Percentiles rank a stretch among this genome's conserved stretches.
Evolutionary conservation across 176 grass and related monocot genomes (phyloP).

Genomic region (Oryza coarctata): DNA sequence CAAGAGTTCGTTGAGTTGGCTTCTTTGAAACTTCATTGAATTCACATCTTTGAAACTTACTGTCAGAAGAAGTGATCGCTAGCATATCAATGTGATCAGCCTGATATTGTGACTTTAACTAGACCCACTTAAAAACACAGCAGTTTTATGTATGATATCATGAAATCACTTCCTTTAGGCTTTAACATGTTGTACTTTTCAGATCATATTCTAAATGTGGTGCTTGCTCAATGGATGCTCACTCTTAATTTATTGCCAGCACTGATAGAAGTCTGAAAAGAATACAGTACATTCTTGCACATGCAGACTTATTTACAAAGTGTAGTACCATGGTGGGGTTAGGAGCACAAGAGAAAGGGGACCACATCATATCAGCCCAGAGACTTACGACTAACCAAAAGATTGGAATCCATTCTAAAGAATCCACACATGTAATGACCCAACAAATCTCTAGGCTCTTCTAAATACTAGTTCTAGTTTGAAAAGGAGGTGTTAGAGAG

Average conservation of each 20-base stretch:
- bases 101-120: not conserved
- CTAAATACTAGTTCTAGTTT: not conserved
- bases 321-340: not conserved
- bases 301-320: not conserved
- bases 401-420: not conserved
- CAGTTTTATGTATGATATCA: not conserved
- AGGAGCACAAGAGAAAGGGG: not conserved
- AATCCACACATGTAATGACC: constrained; percentile 13
- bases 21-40: not conserved
- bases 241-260: not conserved
- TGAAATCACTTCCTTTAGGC: not conserved
- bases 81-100: not conserved
- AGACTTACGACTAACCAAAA: not conserved
- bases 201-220: constrained; percentile 3
- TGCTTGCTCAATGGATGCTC: not conserved
- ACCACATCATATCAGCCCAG: not conserved
- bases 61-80: not conserved
- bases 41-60: not conserved
- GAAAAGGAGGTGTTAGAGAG: constrained; percentile 12
- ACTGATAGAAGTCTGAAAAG: not conserved
- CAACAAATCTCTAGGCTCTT: constrained; percentile 8
- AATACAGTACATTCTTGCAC: constrained; percentile 5
- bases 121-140: not conserved
- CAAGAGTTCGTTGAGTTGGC: not conserved
- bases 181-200: not conserved